Percentiles rank a stretch among this genome's conserved stretches.
These are phyloP conservation scores for Chrysochromulina parva DNA, from an alignment of 78 protist species.

Conservation along the genomic window DNA sequence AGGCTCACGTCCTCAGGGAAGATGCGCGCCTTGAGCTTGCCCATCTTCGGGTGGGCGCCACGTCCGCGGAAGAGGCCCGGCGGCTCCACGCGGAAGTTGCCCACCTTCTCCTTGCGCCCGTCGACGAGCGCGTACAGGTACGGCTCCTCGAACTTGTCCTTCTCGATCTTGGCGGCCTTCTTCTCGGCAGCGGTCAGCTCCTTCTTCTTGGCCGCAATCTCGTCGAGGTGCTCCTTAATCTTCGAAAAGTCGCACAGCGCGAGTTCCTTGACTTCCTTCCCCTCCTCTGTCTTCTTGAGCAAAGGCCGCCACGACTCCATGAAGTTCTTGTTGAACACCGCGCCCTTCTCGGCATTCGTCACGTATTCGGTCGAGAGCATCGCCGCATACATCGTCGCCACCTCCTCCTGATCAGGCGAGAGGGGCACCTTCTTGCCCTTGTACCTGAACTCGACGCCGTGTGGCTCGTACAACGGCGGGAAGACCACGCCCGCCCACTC, in stretches of 20 bases:
- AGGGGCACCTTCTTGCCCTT: slow-evolving; percentile 50
- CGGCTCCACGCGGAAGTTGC: slow-evolving; percentile 95
- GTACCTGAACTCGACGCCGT: slow-evolving; percentile 71
- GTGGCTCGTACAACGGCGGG: slow-evolving; percentile 90
- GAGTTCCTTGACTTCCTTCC: slow-evolving; percentile 60
- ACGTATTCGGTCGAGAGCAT: slow-evolving; percentile 80
- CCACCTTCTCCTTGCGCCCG: slow-evolving; percentile 89
- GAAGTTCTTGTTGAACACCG: slow-evolving; percentile 83
- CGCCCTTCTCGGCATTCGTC: slow-evolving; percentile 43
- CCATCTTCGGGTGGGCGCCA: slow-evolving; percentile 97
- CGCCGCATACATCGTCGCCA: slow-evolving; percentile 89
- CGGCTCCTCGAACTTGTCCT: slow-evolving; percentile 58
- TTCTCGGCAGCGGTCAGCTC: background rate
- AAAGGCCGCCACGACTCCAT: slow-evolving; percentile 58
- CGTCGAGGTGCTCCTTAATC: background rate
- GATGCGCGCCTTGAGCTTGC: slow-evolving; percentile 89
- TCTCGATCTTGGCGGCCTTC: slow-evolving; percentile 52
- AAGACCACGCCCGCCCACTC: slow-evolving; percentile 87
- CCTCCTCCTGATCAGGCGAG: slow-evolving; percentile 24
- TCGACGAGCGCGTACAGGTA: slow-evolving; percentile 87
- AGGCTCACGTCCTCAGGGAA: slow-evolving; percentile 93
- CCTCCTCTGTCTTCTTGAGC: slow-evolving; percentile 66
- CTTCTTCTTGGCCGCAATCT: background rate
- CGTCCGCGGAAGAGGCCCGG: slow-evolving; percentile 99
- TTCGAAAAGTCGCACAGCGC: background rate